phyloP scores from a whole-genome alignment of 805 yeast genomes.

The Myxozyma mucilagina region DNA sequence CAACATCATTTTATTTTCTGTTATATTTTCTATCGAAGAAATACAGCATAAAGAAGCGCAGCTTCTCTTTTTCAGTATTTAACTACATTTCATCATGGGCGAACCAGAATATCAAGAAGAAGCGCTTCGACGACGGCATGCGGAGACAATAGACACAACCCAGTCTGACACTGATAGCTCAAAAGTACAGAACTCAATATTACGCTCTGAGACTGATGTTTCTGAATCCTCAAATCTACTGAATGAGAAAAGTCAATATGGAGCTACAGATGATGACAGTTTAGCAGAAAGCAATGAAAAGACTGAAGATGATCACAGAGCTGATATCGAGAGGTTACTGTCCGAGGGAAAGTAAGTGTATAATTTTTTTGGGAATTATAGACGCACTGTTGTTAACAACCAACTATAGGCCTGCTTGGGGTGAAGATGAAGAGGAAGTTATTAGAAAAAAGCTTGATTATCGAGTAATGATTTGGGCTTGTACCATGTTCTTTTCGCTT shows the following conservation, averaged over 20 bases:
- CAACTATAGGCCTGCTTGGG: slow-evolving; percentile 44
- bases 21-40: neutral
- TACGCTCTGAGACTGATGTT: neutral
- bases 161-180: neutral
- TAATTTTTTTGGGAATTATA: neutral
- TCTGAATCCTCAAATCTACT: neutral
- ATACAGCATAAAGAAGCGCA: neutral
- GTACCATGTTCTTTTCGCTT: slow-evolving; percentile 56
- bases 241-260: neutral
- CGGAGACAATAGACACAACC: neutral
- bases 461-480: slow-evolving; percentile 56
- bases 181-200: neutral
- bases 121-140: neutral
- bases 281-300: neutral
- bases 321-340: slow-evolving; percentile 1
- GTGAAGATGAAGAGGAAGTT: slow-evolving; percentile 50
- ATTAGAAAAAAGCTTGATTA: slow-evolving; percentile 54
- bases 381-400: neutral
- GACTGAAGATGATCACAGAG: neutral
- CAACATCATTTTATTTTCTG: neutral
- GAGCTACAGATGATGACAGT: slow-evolving; percentile 4
- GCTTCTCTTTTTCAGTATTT: neutral
- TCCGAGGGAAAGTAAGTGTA: slow-evolving; percentile 1
- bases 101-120: slow-evolving; percentile 1
- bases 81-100: neutral